A percentile compares a stretch with the other conserved stretches of the same genome.
phyloP scores from a whole-genome alignment of 1,284 basidiomycete genomes.

The Cryptococcus depauperatus region DNA sequence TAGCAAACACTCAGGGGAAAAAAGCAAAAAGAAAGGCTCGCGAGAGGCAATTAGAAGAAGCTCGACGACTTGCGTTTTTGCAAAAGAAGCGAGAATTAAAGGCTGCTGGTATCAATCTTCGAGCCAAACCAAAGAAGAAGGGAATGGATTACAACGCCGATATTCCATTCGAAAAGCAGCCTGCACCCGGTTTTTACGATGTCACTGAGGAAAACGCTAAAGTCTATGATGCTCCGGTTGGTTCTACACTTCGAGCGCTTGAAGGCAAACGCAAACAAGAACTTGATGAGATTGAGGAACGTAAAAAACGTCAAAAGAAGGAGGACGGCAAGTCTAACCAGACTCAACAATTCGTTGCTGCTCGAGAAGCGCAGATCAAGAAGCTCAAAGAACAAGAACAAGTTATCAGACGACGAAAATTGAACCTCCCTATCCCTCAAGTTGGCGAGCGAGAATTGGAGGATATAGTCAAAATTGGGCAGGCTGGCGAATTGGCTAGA shows the following conservation, averaged over 20 bases:
- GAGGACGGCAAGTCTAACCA: conserved; percentile 52
- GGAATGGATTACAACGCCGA: conserved; percentile 99
- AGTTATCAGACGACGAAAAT: conserved; percentile 76
- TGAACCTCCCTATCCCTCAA: conserved; percentile 81
- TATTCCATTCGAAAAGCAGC: conserved; percentile 96
- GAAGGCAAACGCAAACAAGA: conserved; percentile 77
- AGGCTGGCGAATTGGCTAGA: conserved; percentile 80
- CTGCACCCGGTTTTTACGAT: conserved; percentile 94
- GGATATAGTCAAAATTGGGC: conserved; percentile 97
- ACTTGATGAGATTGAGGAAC: conserved; percentile 73
- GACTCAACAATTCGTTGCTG: conserved; percentile 85
- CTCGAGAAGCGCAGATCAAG: conserved; percentile 92
- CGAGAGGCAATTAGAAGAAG: conserved; percentile 95
- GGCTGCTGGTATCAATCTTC: conserved; percentile 84
- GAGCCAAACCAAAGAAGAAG: conserved; percentile 83
- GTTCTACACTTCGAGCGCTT: conserved; percentile 76
- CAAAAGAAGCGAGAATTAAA: conserved; percentile 98
- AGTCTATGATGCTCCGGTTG: conserved; percentile 76
- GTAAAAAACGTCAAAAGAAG: conserved; percentile 67
- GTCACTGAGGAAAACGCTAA: conserved; percentile 91
- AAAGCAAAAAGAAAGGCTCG: conserved; percentile 60
- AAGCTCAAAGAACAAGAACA: conserved; percentile 95
- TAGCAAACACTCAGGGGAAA: conserved; percentile 99
- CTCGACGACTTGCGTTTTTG: conserved; percentile 84
- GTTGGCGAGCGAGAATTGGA: conserved; percentile 94